phyloP scores from a whole-genome alignment of 805 yeast species.

The Cyberlindnera misumaiensis region DNA sequence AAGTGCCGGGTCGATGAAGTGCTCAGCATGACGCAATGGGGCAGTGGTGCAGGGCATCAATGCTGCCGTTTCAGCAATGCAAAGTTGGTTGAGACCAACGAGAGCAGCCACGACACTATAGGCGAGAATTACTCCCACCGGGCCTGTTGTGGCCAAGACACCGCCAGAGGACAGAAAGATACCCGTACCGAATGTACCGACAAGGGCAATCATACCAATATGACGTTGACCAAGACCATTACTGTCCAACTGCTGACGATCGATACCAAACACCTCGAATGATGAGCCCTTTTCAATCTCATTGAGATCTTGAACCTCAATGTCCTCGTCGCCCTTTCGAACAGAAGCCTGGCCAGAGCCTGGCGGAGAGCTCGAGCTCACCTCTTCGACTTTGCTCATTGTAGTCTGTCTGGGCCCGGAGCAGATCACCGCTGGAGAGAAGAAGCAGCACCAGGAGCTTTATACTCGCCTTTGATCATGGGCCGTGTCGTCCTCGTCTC shows the following conservation, averaged over 20 bases:
- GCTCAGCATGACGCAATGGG: slow-evolving; percentile 29
- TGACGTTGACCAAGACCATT: slow-evolving; percentile 24
- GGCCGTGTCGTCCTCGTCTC: no score
- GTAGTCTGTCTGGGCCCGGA: no score
- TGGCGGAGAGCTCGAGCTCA: no score
- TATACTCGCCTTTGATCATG: no score
- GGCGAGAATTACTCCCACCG: slow-evolving; percentile 29
- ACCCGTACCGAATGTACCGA: slow-evolving; percentile 40
- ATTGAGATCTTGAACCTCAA: slow-evolving; percentile 11
- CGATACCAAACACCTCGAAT: slow-evolving; percentile 12
- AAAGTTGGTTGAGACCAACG: slow-evolving; percentile 32
- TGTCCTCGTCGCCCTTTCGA: slow-evolving; percentile 4
- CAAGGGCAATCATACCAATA: slow-evolving; percentile 42
- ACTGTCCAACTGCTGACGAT: slow-evolving; percentile 7
- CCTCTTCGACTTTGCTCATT: no score
- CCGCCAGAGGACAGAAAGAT: slow-evolving; percentile 33
- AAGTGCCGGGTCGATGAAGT: slow-evolving; percentile 35
- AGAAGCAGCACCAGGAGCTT: no score
- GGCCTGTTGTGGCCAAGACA: slow-evolving; percentile 28
- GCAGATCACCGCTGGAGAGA: no score
- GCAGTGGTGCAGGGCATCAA: slow-evolving; percentile 33
- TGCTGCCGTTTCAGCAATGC: slow-evolving; percentile 31
- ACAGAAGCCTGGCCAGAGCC: no score
- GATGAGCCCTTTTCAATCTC: slow-evolving; percentile 7
- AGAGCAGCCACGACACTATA: slow-evolving; percentile 28